A percentile compares a stretch with the other conserved stretches of the same genome.
Evolutionary conservation across 495 filamentous ascomycete genomes (phyloP).

Genomic region (Copromyces sp.): DNA sequence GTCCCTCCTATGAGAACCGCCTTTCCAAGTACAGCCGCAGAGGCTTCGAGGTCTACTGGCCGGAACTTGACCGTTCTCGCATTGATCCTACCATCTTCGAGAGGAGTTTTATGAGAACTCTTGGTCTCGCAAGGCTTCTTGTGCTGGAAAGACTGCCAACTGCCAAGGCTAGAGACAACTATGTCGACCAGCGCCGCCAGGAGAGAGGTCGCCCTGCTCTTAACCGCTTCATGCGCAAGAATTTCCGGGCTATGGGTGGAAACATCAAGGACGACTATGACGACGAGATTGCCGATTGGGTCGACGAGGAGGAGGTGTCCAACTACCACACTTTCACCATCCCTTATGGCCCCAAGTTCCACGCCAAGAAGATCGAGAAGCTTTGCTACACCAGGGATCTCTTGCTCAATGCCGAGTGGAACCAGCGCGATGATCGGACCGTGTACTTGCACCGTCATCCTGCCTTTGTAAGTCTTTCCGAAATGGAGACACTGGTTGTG

Average conservation of each 20-base stretch:
- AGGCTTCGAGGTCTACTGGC: conserved; percentile 75
- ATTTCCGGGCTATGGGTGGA: conserved; percentile 25
- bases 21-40: conserved; percentile 80
- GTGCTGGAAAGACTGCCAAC: conserved; percentile 71
- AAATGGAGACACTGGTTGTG: neutral
- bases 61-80: conserved; percentile 54
- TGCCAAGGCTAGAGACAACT: conserved; percentile 51
- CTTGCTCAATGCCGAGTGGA: conserved; percentile 82
- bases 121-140: conserved; percentile 68
- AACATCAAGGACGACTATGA: conserved; percentile 64
- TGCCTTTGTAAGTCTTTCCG: conserved; percentile 39
- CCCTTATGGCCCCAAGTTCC: conserved; percentile 61
- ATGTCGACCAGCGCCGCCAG: conserved; percentile 50
- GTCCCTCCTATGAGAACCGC: conserved; percentile 76
- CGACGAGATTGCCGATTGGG: conserved; percentile 76
- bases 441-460: conserved; percentile 74
- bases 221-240: conserved; percentile 16
- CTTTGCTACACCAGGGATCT: conserved; percentile 69
- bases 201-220: conserved; percentile 56
- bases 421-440: conserved; percentile 55
- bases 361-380: conserved; percentile 66
- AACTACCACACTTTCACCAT: conserved; percentile 70
- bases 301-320: conserved; percentile 59
- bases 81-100: conserved; percentile 82
- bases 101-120: conserved; percentile 58